phyloP scores from a whole-genome alignment of 2,329 filamentous ascomycete genomes.

The Xylaria sp. region DNA sequence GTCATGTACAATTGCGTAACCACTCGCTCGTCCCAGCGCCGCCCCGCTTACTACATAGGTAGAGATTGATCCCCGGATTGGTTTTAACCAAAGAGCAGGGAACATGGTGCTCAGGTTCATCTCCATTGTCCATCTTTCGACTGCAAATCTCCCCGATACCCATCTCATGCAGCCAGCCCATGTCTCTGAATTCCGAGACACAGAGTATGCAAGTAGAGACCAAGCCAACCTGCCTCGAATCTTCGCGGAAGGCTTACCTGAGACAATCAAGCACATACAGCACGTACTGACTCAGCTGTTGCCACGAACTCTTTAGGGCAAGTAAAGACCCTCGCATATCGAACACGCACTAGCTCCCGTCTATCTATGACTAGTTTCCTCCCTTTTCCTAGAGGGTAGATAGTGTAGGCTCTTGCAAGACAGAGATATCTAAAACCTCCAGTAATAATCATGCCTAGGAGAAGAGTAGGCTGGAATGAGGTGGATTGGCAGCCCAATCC shows the following conservation, averaged over 20 bases:
- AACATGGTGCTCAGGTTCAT: no score
- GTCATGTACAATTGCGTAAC: conserved; percentile 24
- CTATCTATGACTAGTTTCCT: neutral
- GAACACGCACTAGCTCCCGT: neutral
- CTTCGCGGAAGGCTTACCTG: neutral
- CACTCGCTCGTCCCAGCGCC: neutral
- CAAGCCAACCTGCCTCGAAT: neutral
- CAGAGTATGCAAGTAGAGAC: neutral
- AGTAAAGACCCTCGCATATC: neutral
- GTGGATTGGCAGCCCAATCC: neutral
- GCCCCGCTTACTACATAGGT: neutral
- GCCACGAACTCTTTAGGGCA: neutral
- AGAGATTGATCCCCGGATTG: neutral
- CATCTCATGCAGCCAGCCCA: neutral
- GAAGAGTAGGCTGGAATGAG: no score
- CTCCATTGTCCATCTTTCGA: no score
- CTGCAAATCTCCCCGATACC: no score
- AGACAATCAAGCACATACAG: neutral
- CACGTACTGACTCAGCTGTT: neutral
- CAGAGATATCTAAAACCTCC: no score
- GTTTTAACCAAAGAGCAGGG: neutral
- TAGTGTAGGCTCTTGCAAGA: no score
- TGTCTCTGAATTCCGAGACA: no score
- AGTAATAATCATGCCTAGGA: no score
- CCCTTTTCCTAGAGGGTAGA: neutral